Evolutionary conservation across 2,329 filamentous ascomycete species (phyloP), one percentile per base, ranked within the genome.

Genomic region (Exophiala sideris): DNA sequence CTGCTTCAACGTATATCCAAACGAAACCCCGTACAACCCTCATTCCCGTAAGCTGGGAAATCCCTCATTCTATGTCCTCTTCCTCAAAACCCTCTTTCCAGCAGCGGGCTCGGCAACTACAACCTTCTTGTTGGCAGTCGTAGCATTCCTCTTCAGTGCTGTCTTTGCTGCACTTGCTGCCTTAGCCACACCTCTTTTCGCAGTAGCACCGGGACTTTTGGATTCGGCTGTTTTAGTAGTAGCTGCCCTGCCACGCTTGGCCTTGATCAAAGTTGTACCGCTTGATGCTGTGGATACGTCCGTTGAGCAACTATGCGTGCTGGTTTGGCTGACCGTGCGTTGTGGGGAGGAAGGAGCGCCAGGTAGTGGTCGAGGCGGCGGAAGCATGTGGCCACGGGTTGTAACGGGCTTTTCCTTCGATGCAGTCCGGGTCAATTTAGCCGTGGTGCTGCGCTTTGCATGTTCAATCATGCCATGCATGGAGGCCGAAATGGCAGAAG

Each of bases 11-110:
- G 24, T 2, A 29, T 29, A 29, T 29, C 24, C 24, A 29, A 29
- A 29, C 7, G 24, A 29, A 29, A 29, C 24, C 24, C 24, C 5
- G 24, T 29, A 3, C 5, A 29, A 1, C 24, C 24, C 2, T 29
- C 1, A 29, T 2, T 29, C 7, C 24, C 7, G 24, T 29, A 29
- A 29, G 24, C 7, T 29, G 24, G 24, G 24, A 29, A 4, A 8
- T 29, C 24, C 24, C 24, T 29, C 7, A 8, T 29, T 29, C 24
- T 29, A 61, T 8, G 48, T 50, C 44, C 59, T 56, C 46, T 73
- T 76, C 42, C 73, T 71, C 55, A 76, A 61, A 10, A 71, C 68
- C 47, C 73, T 67, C 32, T 69, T 69, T 16, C 69, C 68, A 9
- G 67, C 59, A 32, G 68, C 59, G 29, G 66, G 62, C 44, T 74